These are phyloP conservation scores for Begonia fuchsioides DNA, from an alignment of 306 rosid species.

Conservation along the genomic window DNA sequence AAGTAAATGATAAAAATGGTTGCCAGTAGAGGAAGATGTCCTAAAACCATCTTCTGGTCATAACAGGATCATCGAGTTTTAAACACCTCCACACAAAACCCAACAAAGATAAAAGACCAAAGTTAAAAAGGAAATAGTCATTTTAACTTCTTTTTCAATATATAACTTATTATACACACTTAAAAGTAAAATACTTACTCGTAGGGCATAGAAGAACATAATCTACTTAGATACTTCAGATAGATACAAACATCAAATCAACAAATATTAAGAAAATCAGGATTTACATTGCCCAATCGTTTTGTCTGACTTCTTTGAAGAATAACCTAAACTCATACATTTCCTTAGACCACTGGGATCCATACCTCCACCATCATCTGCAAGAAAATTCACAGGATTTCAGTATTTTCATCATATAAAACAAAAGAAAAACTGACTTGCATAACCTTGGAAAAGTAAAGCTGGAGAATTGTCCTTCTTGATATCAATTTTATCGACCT, in stretches of 20 bases:
- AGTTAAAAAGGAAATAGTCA: no score
- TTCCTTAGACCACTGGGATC: slow-evolving; percentile 59
- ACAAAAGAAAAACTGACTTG: slow-evolving; percentile 7
- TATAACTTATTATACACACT: no score
- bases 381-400: slow-evolving; percentile 10
- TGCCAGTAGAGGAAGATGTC: no score
- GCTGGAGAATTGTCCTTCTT: slow-evolving; percentile 84
- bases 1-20: no score
- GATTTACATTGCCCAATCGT: slow-evolving; percentile 85
- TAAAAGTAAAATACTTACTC: neutral
- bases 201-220: neutral
- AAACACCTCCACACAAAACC: no score
- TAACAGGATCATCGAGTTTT: no score
- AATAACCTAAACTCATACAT: slow-evolving; percentile 96
- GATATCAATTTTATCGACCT: slow-evolving; percentile 57
- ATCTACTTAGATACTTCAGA: neutral
- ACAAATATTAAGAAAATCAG: neutral
- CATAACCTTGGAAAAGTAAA: slow-evolving; percentile 49
- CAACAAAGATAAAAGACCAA: no score
- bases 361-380: slow-evolving; percentile 98
- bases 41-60: no score
- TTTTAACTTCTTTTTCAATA: no score
- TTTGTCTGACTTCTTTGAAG: slow-evolving; percentile 79
- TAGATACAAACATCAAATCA: neutral
- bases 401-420: slow-evolving; percentile 3